Evolutionary conservation across 768 basidiomycete genomes (phyloP), one percentile per base, ranked within the genome.

Genomic region (Trametopsis cervina): DNA sequence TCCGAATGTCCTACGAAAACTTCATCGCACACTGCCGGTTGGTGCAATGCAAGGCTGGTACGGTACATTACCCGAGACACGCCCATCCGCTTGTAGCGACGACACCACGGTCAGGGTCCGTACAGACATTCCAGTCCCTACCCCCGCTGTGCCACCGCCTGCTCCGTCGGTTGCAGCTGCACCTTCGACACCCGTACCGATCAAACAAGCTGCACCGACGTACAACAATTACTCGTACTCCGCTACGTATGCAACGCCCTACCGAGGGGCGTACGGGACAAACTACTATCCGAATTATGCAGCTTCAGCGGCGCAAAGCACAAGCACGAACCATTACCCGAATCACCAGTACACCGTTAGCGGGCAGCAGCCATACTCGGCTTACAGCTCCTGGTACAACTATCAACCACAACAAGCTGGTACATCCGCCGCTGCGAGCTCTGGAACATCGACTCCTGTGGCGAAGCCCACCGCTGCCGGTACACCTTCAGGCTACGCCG

Each of bases 91-190:
- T 4, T 73, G 89, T 13, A 78, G 81, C 15, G 88, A 89, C 61
- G 81, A 90, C 59, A 74, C 77, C 3, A 91, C 88, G 1, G 66
- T 89, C 39, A 82, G 80, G 64, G 73, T 88, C 51, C 75, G 74
- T 53, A 63, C 66, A 2, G 60, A 62, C 18, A 47, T 56, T 39
- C 27, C 55, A 15, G 46, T 53, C 41, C 22, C 76, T 1, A 68
- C 72, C 3, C 60, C 68, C 13, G 60, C 51, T 59, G 67, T 1
- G 43, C 66, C 18, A 44, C 9, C 29, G 29, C 29, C 29, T 7
- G 29, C 55, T 9, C 21, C 56, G 2, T 51, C 63, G 36, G 52
- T 70, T 40, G 47, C 66, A 43, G 61, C 69, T 13, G 56, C 68
- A 37, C 37, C 46, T 15, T 15, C 29, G 29, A 15, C 29, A 7